Percentiles rank a stretch among this genome's conserved stretches.
phyloP scores from a whole-genome alignment of 2,329 filamentous ascomycete genomes.

The Aspergillus aculeatus region DNA sequence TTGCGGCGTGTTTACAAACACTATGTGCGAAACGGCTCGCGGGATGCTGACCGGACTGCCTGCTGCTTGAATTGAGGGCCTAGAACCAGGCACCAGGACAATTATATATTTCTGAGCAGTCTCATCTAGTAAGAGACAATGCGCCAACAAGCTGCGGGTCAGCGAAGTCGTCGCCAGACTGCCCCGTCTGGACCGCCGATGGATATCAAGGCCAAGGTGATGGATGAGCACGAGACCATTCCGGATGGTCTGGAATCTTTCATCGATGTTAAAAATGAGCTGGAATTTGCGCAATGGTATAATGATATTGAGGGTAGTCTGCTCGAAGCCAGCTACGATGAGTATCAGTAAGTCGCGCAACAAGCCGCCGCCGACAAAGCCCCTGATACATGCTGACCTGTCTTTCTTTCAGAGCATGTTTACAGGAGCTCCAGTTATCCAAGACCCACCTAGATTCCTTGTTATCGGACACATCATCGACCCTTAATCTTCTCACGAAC shows the following conservation, averaged over 20 bases:
- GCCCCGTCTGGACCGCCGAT: conserved; percentile 36
- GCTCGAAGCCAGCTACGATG: conserved; percentile 76
- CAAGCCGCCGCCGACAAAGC: not conserved
- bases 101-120: not conserved
- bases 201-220: conserved; percentile 27
- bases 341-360: conserved; percentile 66
- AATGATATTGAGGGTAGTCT: conserved; percentile 63
- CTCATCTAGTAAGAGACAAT: conserved; percentile 16
- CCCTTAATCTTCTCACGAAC: conserved; percentile 71
- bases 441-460: conserved; percentile 79
- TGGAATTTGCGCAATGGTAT: conserved; percentile 62
- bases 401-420: conserved; percentile 60
- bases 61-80: not conserved
- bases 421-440: conserved; percentile 76
- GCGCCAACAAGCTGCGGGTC: conserved; percentile 30
- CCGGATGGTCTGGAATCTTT: conserved; percentile 17
- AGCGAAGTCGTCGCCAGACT: conserved; percentile 38
- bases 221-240: conserved; percentile 14
- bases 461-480: conserved; percentile 71
- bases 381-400: conserved; percentile 9
- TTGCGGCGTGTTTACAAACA: not conserved
- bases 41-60: not conserved
- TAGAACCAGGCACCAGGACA: not conserved
- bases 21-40: not conserved
- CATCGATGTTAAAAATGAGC: conserved; percentile 54